Evolutionary conservation across 805 yeast genomes (phyloP), one percentile per base, ranked within the genome.

Genomic region (Metschnikowia vanudenii): DNA sequence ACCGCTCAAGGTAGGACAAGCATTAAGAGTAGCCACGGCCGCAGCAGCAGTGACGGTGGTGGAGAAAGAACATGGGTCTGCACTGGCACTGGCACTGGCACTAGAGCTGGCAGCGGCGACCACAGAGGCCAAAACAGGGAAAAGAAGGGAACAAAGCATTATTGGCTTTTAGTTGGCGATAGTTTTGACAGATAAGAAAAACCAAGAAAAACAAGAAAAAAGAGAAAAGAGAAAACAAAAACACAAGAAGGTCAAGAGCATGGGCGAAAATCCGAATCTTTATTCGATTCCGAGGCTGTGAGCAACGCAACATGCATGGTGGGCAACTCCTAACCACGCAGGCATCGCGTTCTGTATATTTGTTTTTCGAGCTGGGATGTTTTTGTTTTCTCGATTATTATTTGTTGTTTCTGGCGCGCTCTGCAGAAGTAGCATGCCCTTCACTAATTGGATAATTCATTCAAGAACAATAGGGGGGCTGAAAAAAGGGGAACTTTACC

Each of bases 1-100:
- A 41, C 76, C 76, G 22, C 63, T 68, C 48, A 72, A 62, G 18
- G 75, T 71, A n/a, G 70, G 65, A 56, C 76, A 72, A 10, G 74
- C 52, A 49, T 61, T 65, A 44, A 72, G 57, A 42, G 51, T 55
- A 29, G 62, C 47, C 30, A 69, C 55, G 20, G 65, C 73, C 36
- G 71, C 57, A 29, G 74, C 62, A n/a, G 65, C 73, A 19, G 71
- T 62, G 46, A 72, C 61, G 48, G 73, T 68, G 42, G 68, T 65
- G 47, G 68, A 64, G 49, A 67, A 66, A 12, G 75, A 69, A 56
- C 76, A 72, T n/a, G 61, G 50, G 43, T 50, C 46, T n/a, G n/a
- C n/a, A n/a, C n/a, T n/a, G 32, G 58, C 46, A 24, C 49, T 37
- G 33, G 58, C 47, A 24, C 49, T 37, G 13, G 49, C 30, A 10